A percentile compares a stretch with the other conserved stretches of the same genome.
phyloP scores from a whole-genome alignment of 2,329 filamentous ascomycete species.

The Colletotrichum neosansevieriae region DNA sequence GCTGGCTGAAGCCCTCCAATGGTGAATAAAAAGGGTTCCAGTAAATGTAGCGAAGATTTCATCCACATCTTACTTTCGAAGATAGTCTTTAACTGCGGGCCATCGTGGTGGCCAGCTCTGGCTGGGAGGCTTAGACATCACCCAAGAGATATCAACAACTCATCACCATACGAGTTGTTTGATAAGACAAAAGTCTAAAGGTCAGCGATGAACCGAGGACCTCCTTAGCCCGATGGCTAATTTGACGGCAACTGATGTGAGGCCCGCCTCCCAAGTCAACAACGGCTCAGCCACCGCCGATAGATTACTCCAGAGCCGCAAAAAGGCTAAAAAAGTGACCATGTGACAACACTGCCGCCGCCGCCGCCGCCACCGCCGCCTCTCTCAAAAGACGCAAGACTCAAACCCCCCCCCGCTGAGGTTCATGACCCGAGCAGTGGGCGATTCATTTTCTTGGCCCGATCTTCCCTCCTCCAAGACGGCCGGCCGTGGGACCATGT shows the following conservation, averaged over 20 bases:
- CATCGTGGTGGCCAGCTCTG: too few species aligned
- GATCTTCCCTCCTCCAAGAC: neutral
- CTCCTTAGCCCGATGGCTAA: too few species aligned
- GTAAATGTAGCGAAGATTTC: too few species aligned
- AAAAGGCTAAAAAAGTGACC: neutral
- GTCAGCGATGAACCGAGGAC: neutral
- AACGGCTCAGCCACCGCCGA: slow-evolving; percentile 5
- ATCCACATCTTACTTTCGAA: too few species aligned
- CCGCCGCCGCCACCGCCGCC: neutral
- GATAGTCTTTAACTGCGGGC: too few species aligned
- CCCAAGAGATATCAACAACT: too few species aligned
- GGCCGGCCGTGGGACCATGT: slow-evolving; percentile 1
- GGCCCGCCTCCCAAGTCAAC: neutral
- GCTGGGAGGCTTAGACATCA: too few species aligned
- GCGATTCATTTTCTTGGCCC: neutral
- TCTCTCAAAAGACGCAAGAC: too few species aligned
- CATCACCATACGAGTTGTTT: too few species aligned
- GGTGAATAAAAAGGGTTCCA: too few species aligned
- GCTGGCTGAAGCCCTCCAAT: too few species aligned
- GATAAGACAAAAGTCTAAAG: neutral
- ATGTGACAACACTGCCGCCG: slow-evolving; percentile 8
- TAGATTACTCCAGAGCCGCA: neutral
- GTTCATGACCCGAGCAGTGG: neutral
- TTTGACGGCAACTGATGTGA: too few species aligned
- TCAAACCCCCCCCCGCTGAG: neutral